Evolutionary conservation across 2,329 filamentous ascomycete species (phyloP).

Genomic region (Bipolaris oryzae): DNA sequence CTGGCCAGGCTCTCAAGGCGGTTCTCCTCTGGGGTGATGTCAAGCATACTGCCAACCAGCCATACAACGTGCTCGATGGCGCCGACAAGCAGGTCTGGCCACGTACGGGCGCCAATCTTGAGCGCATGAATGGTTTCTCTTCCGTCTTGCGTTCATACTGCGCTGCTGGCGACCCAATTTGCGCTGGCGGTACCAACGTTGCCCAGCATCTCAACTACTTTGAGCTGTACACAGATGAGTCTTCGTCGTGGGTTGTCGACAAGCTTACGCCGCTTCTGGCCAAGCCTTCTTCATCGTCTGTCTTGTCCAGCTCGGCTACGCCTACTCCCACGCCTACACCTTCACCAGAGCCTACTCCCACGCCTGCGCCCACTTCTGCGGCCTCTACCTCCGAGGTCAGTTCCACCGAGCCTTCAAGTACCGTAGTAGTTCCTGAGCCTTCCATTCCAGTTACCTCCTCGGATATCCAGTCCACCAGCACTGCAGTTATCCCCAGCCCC

Average conservation of each 20-base stretch:
- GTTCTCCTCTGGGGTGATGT: conserved; percentile 11
- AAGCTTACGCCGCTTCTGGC: conserved; percentile 10
- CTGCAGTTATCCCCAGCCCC: too few relatives aligned
- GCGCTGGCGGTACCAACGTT: not conserved
- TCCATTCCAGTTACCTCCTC: not conserved
- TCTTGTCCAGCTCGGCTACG: conserved; percentile 1
- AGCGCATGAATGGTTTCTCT: conserved; percentile 6
- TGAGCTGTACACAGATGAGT: conserved; percentile 10
- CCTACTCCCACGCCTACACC: not conserved
- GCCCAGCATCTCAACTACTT: conserved; percentile 14
- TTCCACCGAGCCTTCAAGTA: conserved; percentile 2
- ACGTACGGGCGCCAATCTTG: conserved; percentile 10
- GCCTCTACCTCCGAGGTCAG: not conserved
- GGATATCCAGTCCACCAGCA: not conserved
- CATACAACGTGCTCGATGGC: conserved; percentile 15
- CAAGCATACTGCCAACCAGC: conserved; percentile 12
- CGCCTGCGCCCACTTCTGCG: not conserved
- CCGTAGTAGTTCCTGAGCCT: not conserved
- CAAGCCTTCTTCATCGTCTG: conserved; percentile 5
- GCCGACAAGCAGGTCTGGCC: conserved; percentile 11
- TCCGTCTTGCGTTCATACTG: conserved; percentile 13
- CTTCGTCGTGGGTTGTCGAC: conserved; percentile 8
- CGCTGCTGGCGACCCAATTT: conserved; percentile 10
- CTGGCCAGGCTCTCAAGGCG: conserved; percentile 12
- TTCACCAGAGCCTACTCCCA: too few relatives aligned